Base-by-base conservation (phyloP, 768 basidiomycete genomes). In the Holtermanniella nyarrowii region DNA sequence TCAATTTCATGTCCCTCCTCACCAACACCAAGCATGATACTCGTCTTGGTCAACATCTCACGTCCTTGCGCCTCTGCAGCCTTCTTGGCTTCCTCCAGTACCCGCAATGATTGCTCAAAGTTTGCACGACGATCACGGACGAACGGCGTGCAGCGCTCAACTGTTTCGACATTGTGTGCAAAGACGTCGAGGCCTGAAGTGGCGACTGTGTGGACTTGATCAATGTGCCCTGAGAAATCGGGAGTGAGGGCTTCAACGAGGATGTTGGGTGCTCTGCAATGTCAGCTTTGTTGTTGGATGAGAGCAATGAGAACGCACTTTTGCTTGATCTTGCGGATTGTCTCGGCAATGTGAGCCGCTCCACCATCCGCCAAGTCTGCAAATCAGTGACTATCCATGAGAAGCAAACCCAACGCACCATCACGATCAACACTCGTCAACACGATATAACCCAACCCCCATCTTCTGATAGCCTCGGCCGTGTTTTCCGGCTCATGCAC, bases 361-460 rank as follows among this genome's bases (percentile, higher is more conserved):
- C 95, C 95, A 44, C 90, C 88, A 62, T 99, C 95, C 12, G 75
- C 77, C 21, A 99, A 82, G 66, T 99, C 93, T 97, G 56, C 1
- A 24, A 14, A 46, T 20, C 16, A 21, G 31, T n/a, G 23, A 10
- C 37, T 49, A 39, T 14, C 1, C 31, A 42, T 46, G 26, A 53
- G 44, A 21, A 39, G 26, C 24, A 40, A 13, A 42, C 53, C 46
- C 20, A 20, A 66, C 82, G 57, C 63, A 90, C 91, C 93, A 72
- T 99, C 95, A 55, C 95, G 80, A 68, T 99, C 90, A 10, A 99
- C 95, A 63, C 82, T 91, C 0, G 95, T 99, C 55, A 99, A 73
- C 1, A 99, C 95, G 53, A 99, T 93, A 70, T 99, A 99, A 1
- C 95, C 95, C 48, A 99, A 74, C 3, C 91, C 91, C 95, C 95